Evolutionary conservation across 2,329 filamentous ascomycete genomes (phyloP).

Genomic region (Drechslera avenae): DNA sequence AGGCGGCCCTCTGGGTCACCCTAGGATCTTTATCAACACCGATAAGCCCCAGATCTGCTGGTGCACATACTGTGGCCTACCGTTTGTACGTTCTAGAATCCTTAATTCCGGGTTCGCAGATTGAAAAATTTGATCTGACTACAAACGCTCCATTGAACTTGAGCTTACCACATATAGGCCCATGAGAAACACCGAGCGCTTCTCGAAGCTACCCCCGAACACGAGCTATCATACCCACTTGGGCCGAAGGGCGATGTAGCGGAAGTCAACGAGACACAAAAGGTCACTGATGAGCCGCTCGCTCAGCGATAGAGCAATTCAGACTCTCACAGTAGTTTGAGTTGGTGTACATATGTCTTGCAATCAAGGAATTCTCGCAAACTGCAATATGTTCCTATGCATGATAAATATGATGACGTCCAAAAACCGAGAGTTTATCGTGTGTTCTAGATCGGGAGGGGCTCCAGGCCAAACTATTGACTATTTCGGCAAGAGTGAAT

Average conservation of each 20-base stretch:
- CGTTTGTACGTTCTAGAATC: constrained; percentile 72
- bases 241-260: constrained; percentile 63
- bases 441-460: too few species aligned
- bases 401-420: too few species aligned
- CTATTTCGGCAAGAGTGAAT: too few species aligned
- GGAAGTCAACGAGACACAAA: constrained; percentile 63
- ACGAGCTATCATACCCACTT: constrained; percentile 81
- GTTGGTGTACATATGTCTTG: constrained; percentile 37
- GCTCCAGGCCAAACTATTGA: too few species aligned
- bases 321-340: neutral
- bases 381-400: neutral
- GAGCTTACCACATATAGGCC: constrained; percentile 62
- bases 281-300: constrained; percentile 62
- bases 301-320: constrained; percentile 59
- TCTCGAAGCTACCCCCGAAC: constrained; percentile 79
- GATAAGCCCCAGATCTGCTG: constrained; percentile 92
- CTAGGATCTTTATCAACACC: constrained; percentile 94
- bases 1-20: constrained; percentile 87
- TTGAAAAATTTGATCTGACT: neutral
- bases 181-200: constrained; percentile 86
- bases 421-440: too few species aligned
- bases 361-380: constrained; percentile 7
- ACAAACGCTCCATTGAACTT: neutral
- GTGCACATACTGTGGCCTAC: constrained; percentile 92
- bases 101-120: too few species aligned